Evolutionary conservation across 495 filamentous ascomycete genomes (phyloP), one percentile per base, ranked within the genome.

Genomic region (Astrocystis sublimbata): DNA sequence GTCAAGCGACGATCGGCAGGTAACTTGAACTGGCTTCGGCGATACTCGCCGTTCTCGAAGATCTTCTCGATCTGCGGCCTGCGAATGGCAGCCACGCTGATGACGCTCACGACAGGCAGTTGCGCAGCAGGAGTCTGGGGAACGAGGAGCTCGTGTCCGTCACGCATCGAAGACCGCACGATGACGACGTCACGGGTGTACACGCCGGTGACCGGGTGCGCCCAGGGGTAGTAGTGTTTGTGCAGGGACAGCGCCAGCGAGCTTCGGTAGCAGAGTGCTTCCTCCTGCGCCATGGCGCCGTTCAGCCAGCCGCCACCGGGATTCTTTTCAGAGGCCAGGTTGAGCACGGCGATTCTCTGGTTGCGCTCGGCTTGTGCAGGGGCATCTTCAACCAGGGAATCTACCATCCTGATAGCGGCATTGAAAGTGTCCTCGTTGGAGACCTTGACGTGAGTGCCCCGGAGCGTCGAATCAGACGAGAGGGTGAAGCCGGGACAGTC

Each of bases 211-310:
- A 67, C 40, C 0, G 68, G 62, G 5, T n/a, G n/a, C n/a, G 66
- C 61, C 43, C 86, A 66, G 1, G 86, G 87, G 59, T 89, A 89
- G 59, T 76, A 79, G 0, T 63, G 17, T 17, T 45, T 60, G 33
- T 82, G 75, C 9, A 89, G 78, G 1, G 80, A 81, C 13, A 73
- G 66, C 26, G 65, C 74, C 10, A 90, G 79, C 4, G 82, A 87
- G 61, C 81, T 86, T 41, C 86, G 83, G 67, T 82, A 86, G 71
- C 83, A 89, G n/a, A 89, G 71, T 1, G 81, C 78, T 71, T 89
- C 87, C 68, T 90, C 88, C 67, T 89, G 87, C 2, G 87, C 86
- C 31, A 75, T 68, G 5, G 81, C 61, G 13, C 85, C 85, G 6
- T 65, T 64, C 2, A 78, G 62, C 80, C 81, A 89, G n/a, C 81